phyloP scores from a whole-genome alignment of 768 basidiomycete genomes.

The Peribolospora baueri region DNA sequence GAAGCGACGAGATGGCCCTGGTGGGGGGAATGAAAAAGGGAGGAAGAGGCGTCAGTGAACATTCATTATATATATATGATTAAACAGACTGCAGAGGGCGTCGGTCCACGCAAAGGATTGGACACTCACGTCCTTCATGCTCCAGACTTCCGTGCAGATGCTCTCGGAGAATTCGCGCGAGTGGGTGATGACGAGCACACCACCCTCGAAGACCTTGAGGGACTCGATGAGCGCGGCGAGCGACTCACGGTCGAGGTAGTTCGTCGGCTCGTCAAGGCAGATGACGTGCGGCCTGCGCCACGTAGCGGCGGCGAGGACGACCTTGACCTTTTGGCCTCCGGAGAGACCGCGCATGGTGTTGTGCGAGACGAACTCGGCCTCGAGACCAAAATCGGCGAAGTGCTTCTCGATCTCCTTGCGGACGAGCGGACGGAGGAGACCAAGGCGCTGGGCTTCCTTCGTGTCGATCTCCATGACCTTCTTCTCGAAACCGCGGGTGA shows the following conservation, averaged over 20 bases:
- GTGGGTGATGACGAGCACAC: constrained; percentile 90
- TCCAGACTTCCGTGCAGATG: constrained; percentile 94
- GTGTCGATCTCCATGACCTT: constrained; percentile 65
- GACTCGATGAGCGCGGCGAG: constrained; percentile 96
- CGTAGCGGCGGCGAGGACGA: constrained; percentile 52
- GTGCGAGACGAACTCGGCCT: constrained; percentile 95
- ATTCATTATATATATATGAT: too few relatives aligned
- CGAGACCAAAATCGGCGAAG: constrained; percentile 96
- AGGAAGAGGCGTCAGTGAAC: too few relatives aligned
- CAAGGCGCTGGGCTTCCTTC: constrained; percentile 80
- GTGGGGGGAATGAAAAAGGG: too few relatives aligned
- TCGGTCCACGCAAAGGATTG: constrained; percentile 34
- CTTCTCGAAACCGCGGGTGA: constrained; percentile 69
- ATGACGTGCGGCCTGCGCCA: constrained; percentile 77
- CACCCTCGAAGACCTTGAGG: constrained; percentile 91
- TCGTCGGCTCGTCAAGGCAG: constrained; percentile 23
- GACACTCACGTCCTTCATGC: constrained; percentile 88
- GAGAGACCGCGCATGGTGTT: constrained; percentile 96
- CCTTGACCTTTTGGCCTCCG: constrained; percentile 77
- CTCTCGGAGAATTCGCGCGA: constrained; percentile 94
- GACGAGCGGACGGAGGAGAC: constrained; percentile 85
- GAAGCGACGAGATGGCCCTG: constrained; percentile 80
- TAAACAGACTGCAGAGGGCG: too few relatives aligned
- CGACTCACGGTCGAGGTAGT: constrained; percentile 99
- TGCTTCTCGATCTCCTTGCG: constrained; percentile 97